Evolutionary conservation across 164 flowering plant genomes (phyloP).

Genomic region (Platanus orientalis): DNA sequence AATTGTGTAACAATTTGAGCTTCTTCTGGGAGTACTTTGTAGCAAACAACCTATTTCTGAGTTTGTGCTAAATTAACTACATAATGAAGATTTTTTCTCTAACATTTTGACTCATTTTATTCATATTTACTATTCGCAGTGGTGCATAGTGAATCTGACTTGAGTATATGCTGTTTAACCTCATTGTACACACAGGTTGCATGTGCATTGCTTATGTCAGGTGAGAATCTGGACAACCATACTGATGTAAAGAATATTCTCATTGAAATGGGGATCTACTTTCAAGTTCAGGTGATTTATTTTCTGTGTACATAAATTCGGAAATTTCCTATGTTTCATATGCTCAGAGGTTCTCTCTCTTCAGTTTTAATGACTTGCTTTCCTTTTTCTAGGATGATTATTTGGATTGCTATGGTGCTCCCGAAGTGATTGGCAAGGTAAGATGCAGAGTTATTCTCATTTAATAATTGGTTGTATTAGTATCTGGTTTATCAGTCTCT

Average conservation of each 20-base stretch:
- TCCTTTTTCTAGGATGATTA: conserved; percentile 70
- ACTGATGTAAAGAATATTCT: conserved; percentile 69
- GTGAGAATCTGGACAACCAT: conserved; percentile 79
- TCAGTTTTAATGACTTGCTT: background rate
- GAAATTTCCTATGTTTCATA: background rate
- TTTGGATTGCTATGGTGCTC: conserved; percentile 88
- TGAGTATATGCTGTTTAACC: background rate
- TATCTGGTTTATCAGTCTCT: background rate
- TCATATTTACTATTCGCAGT: too few relatives aligned
- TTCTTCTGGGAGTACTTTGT: too few relatives aligned
- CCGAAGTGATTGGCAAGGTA: conserved; percentile 89
- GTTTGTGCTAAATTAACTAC: too few relatives aligned
- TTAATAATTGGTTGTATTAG: background rate
- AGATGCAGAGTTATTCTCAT: conserved; percentile 10
- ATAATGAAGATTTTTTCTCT: too few relatives aligned
- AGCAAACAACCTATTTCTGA: too few relatives aligned
- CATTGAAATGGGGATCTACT: conserved; percentile 90
- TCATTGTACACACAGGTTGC: conserved; percentile 56
- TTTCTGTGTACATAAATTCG: conserved; percentile 1
- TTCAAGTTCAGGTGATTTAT: conserved; percentile 91
- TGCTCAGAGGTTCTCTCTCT: background rate
- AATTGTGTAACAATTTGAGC: too few relatives aligned
- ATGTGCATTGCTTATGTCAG: conserved; percentile 90
- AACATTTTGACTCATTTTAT: too few relatives aligned
- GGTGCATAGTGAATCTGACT: too few relatives aligned